Evolutionary conservation across 1,284 basidiomycete species (phyloP).

Genomic region (Leccinum ambiguum): DNA sequence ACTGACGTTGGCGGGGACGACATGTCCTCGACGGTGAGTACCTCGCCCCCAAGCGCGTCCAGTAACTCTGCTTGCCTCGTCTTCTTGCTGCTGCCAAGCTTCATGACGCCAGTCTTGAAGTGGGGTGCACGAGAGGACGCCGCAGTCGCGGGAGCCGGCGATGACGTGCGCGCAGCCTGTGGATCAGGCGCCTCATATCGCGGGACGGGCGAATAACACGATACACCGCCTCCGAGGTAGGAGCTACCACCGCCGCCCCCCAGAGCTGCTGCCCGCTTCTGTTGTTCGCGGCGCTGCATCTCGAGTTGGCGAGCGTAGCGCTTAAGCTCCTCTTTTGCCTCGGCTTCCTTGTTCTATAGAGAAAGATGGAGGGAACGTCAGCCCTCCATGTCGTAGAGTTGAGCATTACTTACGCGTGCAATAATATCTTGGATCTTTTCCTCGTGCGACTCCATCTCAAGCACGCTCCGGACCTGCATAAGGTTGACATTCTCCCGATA

Average conservation of each 20-base stretch:
- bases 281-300: no score
- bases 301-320: no score
- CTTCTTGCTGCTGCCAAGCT: conserved; percentile 88
- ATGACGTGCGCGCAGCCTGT: conserved; percentile 42
- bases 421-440: no score
- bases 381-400: no score
- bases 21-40: conserved; percentile 34
- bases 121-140: conserved; percentile 55
- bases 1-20: conserved; percentile 53
- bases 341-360: no score
- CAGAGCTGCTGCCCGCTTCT: no score
- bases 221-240: conserved; percentile 63
- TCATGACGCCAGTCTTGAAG: conserved; percentile 97
- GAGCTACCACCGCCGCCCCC: conserved; percentile 38
- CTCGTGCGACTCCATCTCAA: no score
- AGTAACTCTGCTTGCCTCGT: conserved; percentile 84
- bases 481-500: no score
- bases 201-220: conserved; percentile 70
- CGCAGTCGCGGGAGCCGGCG: conserved; percentile 35
- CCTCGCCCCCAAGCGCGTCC: conserved; percentile 84
- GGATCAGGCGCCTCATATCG: conserved; percentile 65
- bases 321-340: no score
- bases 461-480: no score
- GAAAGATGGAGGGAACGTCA: no score
- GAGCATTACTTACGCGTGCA: no score